A percentile compares a stretch with the other conserved stretches of the same genome.
These are phyloP conservation scores for Aegilops tauschii DNA, from an alignment of 176 grass and related monocot genomes.

Conservation along the genomic window DNA sequence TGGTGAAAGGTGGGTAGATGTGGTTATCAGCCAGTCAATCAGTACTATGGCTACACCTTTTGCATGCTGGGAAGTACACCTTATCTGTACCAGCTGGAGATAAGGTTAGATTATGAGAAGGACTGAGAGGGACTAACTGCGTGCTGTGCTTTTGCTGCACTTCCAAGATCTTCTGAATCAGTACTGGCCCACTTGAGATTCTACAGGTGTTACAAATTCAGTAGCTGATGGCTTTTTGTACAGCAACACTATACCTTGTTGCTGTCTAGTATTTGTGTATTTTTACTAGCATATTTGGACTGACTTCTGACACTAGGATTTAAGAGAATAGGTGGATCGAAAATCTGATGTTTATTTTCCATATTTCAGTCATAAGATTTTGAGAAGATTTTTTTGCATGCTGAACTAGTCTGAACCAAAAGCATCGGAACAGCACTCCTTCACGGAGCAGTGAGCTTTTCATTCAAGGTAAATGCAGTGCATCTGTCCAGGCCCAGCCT, in stretches of 20 bases:
- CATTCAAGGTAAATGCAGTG: background rate
- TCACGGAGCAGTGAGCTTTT: background rate
- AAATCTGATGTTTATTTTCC: background rate
- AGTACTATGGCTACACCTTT: too few relatives aligned
- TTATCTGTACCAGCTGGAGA: too few relatives aligned
- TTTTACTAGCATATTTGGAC: background rate
- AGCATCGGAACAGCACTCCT: background rate
- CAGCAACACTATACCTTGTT: conserved; percentile 3
- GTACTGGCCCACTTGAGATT: background rate
- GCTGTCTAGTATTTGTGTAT: background rate
- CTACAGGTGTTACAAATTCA: background rate
- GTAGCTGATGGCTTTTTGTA: background rate
- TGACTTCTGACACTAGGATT: background rate
- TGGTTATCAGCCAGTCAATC: too few relatives aligned
- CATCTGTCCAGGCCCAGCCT: background rate
- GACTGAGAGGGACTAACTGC: too few relatives aligned
- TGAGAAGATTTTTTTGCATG: background rate
- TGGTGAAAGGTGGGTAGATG: too few relatives aligned
- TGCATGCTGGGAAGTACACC: too few relatives aligned
- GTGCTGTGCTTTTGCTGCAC: background rate
- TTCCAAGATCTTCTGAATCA: background rate
- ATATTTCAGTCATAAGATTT: background rate
- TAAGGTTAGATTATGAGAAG: too few relatives aligned
- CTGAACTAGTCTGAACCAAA: background rate
- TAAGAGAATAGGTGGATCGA: background rate